Conservation (phyloP, 2,329 filamentous ascomycete species). For the Colletotrichum karsti region DNA sequence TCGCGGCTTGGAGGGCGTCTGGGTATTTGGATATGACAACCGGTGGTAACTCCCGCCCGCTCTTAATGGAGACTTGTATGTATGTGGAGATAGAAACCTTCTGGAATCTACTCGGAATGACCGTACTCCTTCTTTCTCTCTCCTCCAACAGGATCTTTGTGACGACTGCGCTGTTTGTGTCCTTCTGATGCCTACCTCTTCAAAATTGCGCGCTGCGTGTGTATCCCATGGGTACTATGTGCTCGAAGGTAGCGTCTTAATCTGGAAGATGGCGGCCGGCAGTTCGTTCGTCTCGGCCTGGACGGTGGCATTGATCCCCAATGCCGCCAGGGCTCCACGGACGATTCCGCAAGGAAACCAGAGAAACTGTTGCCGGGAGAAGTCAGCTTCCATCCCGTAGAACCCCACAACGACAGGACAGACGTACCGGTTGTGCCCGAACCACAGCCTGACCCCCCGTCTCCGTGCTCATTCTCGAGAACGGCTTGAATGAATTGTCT, state of each 20-base stretch:
- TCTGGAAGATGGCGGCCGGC: slow-evolving; percentile 92
- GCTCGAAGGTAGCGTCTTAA: slow-evolving; percentile 81
- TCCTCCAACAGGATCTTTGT: neutral
- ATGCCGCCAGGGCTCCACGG: slow-evolving; percentile 86
- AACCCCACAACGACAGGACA: neutral
- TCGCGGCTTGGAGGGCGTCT: slow-evolving; percentile 11
- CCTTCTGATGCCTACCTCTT: neutral
- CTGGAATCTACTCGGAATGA: slow-evolving; percentile 7
- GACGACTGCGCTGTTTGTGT: neutral
- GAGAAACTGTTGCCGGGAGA: slow-evolving; percentile 69
- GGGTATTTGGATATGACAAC: slow-evolving; percentile 8
- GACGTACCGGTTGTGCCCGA: slow-evolving; percentile 80
- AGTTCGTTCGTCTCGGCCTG: slow-evolving; percentile 90
- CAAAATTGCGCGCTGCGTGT: neutral
- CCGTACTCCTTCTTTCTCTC: neutral
- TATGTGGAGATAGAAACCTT: slow-evolving; percentile 11
- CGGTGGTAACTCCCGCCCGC: neutral
- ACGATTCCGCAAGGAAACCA: slow-evolving; percentile 97
- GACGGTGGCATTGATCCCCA: slow-evolving; percentile 91
- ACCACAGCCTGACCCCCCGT: slow-evolving; percentile 76
- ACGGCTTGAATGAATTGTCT: slow-evolving; percentile 89
- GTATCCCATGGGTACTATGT: slow-evolving; percentile 51
- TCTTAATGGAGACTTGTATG: neutral
- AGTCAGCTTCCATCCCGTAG: neutral
- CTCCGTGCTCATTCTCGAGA: slow-evolving; percentile 89